Percentiles rank a stretch among this genome's conserved stretches.
Evolutionary conservation across 1,139 yeast genomes (phyloP).

Genomic region (Ogataea hybrid): DNA sequence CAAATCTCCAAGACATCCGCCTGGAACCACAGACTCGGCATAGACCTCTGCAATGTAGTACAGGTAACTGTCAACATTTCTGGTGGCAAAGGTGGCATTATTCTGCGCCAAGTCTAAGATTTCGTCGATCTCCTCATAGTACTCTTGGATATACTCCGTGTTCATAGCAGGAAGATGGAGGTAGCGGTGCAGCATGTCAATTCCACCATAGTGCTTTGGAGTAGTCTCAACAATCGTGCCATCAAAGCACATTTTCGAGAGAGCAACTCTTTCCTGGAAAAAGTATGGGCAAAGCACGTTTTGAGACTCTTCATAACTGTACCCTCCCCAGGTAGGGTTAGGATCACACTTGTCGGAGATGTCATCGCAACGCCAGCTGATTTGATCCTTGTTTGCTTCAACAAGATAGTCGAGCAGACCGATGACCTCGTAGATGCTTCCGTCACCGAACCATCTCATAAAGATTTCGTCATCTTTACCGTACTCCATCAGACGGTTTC

Average conservation of each 20-base stretch:
- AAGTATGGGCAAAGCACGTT: not conserved
- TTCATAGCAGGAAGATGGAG: constrained; percentile 28
- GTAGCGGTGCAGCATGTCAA: constrained; percentile 33
- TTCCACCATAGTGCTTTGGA: constrained; percentile 29
- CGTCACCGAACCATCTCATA: not conserved
- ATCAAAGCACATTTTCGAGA: constrained; percentile 22
- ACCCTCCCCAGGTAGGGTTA: not conserved
- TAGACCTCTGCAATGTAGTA: constrained; percentile 31
- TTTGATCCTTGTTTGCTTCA: not conserved
- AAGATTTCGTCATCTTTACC: not conserved
- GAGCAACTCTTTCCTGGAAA: not conserved
- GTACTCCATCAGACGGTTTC: not conserved
- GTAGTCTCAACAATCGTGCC: constrained; percentile 25
- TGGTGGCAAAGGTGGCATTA: constrained; percentile 29
- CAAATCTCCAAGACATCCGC: constrained; percentile 23
- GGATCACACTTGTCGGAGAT: not conserved
- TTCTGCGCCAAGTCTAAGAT: constrained; percentile 25
- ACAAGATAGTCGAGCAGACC: not conserved
- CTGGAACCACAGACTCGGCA: constrained; percentile 23
- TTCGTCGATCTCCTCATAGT: constrained; percentile 30
- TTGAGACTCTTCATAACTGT: not conserved
- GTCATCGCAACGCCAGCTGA: not conserved
- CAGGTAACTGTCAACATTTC: constrained; percentile 26
- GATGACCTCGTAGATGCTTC: not conserved
- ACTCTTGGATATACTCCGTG: constrained; percentile 28